Evolutionary conservation across 2,329 filamentous ascomycete genomes (phyloP).

Genomic region (Acephala macrosclerotiorum): DNA sequence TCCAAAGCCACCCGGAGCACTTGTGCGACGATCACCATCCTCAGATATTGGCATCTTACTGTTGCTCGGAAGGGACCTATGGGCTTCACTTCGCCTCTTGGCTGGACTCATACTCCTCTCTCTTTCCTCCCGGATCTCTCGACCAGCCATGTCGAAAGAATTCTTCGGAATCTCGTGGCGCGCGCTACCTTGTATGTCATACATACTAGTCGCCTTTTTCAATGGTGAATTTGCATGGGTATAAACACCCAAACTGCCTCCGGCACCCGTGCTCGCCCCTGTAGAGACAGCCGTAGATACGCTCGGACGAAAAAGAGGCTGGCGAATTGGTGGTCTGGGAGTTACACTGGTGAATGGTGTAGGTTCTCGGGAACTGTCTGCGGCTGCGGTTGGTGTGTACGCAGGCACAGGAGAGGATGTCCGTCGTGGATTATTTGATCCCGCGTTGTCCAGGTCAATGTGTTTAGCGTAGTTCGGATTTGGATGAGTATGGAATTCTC

Average conservation of each 20-base stretch:
- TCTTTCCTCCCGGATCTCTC: slow-evolving; percentile 40
- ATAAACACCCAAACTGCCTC: slow-evolving; percentile 82
- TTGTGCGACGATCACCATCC: slow-evolving; percentile 33
- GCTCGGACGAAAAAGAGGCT: slow-evolving; percentile 59
- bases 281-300: slow-evolving; percentile 42
- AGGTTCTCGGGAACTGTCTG: slow-evolving; percentile 43
- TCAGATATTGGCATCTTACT: slow-evolving; percentile 27
- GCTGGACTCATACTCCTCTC: slow-evolving; percentile 40
- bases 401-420: slow-evolving; percentile 45
- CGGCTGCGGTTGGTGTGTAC: slow-evolving; percentile 45
- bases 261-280: slow-evolving; percentile 56
- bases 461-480: slow-evolving; percentile 82
- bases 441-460: slow-evolving; percentile 69
- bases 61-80: slow-evolving; percentile 6
- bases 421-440: slow-evolving; percentile 42
- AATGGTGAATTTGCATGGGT: slow-evolving; percentile 83
- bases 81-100: slow-evolving; percentile 37
- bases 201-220: slow-evolving; percentile 74
- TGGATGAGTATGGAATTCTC: slow-evolving; percentile 80
- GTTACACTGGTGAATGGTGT: slow-evolving; percentile 48
- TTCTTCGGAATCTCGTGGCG: slow-evolving; percentile 60
- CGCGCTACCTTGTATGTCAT: slow-evolving; percentile 57
- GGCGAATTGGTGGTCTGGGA: slow-evolving; percentile 54
- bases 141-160: slow-evolving; percentile 65
- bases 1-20: slow-evolving; percentile 31